Evolutionary conservation across 306 rosid genomes (phyloP), one percentile per base, ranked within the genome.

Genomic region (Pterocarpus santalinus): DNA sequence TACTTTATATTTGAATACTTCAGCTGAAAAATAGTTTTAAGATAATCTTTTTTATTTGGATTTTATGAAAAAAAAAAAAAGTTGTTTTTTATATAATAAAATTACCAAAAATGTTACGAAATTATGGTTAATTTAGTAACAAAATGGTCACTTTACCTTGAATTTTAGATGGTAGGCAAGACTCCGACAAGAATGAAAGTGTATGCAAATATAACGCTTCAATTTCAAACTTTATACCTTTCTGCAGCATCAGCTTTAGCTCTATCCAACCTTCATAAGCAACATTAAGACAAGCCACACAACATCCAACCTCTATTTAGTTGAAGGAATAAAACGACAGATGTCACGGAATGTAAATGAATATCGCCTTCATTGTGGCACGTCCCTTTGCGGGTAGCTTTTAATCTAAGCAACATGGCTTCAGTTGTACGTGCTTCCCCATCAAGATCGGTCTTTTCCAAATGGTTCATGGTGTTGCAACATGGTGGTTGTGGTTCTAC

Each of bases 161-260:
- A 80, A 95, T 83, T 83, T 91, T 90, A 16, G 93, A 95, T 73
- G 97, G 95, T 83, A 95, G 81, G 84, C 91, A 95, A 79, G 86
- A 82, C 17, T 83, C 85, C 8, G 97, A 84, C 87, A 95, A 83
- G 84, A 90, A 95, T 28, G 97, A 87, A 66, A 95, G 88, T 49
- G 86, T 72, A 10, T 85, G 86, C 61, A 81, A 95, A 64, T 97
- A 95, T 49, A 93, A 80, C 38, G 99, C 97, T 89, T 95, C 98
- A 64, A 93, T 87, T 92, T 95, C 99, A 81, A 95, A 95, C 82
- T 95, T 95, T 14, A 93, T 94, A 30, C 98, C 98, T 46, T 55
- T 90, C 80, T 88, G 80, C 79, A 95, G 90, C 94, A 95, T 95
- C 81, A 77, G 44, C 77, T 87, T 71, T 60, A 91, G 88, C 86